Evolutionary conservation across 73 alveolate species (phyloP), one percentile per base, ranked within the genome.

Genomic region (Paramecium primaurelia): DNA sequence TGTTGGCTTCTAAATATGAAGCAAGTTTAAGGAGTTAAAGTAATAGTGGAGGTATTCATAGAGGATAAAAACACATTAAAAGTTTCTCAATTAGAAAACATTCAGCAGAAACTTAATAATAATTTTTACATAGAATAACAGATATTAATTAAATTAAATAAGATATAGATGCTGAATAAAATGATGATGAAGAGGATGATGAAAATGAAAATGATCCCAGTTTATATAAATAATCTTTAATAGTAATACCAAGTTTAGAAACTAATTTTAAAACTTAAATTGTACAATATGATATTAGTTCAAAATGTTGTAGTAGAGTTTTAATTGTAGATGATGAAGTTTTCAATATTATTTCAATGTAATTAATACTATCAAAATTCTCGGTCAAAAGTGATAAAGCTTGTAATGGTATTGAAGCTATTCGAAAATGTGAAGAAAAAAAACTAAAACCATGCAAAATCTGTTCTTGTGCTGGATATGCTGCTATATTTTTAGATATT

Each of bases 281-380:
- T 14, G 38, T 75, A 12, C 20, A 75, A 75, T 75, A 75, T 37
- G 1, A 75, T 12, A 38, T 75, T 14, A 75, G 68, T 75, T 38
- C 68, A 4, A 80, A 42, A 45, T 80, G 91, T 80, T 80, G 91
- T 22, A 22, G 42, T 22, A 80, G 73, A 20, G 75, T 80, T 25
- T 47, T 80, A 22, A 49, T 49, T 18, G 91, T 47, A 4, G 91
- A 80, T 26, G 91, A 80, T 80, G 91, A 80, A 80, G 42, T 45
- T 25, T 80, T 80, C 26, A 80, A 80, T 47, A 80, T 80, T 28
- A 26, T 80, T 26, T 32, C 91, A 44, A 26, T 80, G 75, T 8
- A 80, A 80, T 5, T 80, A 11, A 45, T 80, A 6, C 75, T 80
- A 1, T 32, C 47, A 47, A 80, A 80, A 80, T 80, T 32, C 30